phyloP scores from a whole-genome alignment of 2,329 filamentous ascomycete species.

The Pseudocercospora crystallina region DNA sequence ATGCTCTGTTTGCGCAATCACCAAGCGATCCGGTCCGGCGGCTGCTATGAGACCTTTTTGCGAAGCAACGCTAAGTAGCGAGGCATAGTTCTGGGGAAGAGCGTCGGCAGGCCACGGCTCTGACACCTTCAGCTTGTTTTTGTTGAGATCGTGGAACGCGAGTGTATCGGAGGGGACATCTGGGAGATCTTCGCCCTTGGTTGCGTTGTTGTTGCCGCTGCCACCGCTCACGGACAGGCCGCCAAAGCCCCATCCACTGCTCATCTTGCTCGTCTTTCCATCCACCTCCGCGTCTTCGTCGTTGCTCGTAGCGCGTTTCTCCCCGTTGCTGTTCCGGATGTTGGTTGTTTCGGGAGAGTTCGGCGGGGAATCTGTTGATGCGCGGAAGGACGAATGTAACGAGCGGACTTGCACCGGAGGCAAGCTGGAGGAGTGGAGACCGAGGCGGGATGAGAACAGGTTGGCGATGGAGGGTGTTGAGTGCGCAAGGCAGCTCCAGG shows the following conservation, averaged over 20 bases:
- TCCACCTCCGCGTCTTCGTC: slow-evolving; percentile 1
- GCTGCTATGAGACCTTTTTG: slow-evolving; percentile 80
- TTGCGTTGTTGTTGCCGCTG: slow-evolving; percentile 43
- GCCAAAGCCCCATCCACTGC: too few relatives aligned
- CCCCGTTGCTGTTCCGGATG: not conserved
- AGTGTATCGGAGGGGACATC: slow-evolving; percentile 78
- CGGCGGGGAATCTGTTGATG: not conserved
- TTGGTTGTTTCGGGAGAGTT: too few relatives aligned
- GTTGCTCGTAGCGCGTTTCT: slow-evolving; percentile 1
- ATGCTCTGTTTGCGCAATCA: slow-evolving; percentile 73
- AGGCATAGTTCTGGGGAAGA: slow-evolving; percentile 73
- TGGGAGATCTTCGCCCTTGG: slow-evolving; percentile 46
- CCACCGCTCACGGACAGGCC: not conserved
- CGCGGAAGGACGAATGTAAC: slow-evolving; percentile 15
- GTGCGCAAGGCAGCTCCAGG: slow-evolving; percentile 12
- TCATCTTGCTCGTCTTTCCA: slow-evolving; percentile 5
- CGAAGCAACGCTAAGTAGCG: slow-evolving; percentile 80
- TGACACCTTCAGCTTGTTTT: slow-evolving; percentile 75
- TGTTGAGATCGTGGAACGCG: slow-evolving; percentile 78
- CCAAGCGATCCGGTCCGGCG: slow-evolving; percentile 76
- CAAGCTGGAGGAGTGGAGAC: slow-evolving; percentile 12
- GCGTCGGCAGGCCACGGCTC: slow-evolving; percentile 65
- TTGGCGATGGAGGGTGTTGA: slow-evolving; percentile 5
- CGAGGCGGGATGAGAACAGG: slow-evolving; percentile 14
- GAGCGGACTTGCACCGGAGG: slow-evolving; percentile 19